phyloP scores from a whole-genome alignment of 2,329 filamentous ascomycete species.

The Exophiala sp. region DNA sequence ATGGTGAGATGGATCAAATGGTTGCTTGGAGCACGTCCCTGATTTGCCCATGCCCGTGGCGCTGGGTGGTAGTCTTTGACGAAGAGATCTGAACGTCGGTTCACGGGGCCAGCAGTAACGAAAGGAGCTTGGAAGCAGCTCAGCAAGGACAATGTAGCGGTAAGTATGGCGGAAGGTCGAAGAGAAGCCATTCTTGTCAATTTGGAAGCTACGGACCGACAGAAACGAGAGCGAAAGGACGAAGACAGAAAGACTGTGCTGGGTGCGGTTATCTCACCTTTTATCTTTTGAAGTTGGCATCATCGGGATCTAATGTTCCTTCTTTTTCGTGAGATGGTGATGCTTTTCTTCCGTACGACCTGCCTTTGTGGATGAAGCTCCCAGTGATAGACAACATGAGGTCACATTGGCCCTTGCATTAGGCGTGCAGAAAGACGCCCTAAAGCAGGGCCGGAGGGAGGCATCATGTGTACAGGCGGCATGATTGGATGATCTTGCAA shows the following conservation, averaged over 20 bases:
- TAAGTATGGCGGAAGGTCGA: conserved; percentile 7
- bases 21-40: conserved; percentile 43
- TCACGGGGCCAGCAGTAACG: conserved; percentile 14
- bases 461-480: background rate
- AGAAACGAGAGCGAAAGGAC: conserved; percentile 4
- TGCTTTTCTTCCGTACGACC: conserved; percentile 1
- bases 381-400: conserved; percentile 8
- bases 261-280: background rate
- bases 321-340: conserved; percentile 4
- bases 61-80: conserved; percentile 53
- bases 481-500: conserved; percentile 8
- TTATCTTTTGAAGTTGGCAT: too few species aligned
- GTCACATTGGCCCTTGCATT: conserved; percentile 14
- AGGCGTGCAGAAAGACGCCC: conserved; percentile 1
- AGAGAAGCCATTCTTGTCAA: conserved; percentile 6
- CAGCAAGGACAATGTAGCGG: conserved; percentile 10
- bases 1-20: conserved; percentile 52
- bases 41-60: conserved; percentile 47
- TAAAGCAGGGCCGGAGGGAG: background rate
- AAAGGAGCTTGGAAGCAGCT: conserved; percentile 15
- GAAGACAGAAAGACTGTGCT: too few species aligned
- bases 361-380: conserved; percentile 12
- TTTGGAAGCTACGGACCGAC: background rate
- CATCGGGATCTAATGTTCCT: too few species aligned
- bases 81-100: conserved; percentile 39